Evolutionary conservation across 1,284 basidiomycete species (phyloP).

Genomic region (Ustilago shanxiensis): DNA sequence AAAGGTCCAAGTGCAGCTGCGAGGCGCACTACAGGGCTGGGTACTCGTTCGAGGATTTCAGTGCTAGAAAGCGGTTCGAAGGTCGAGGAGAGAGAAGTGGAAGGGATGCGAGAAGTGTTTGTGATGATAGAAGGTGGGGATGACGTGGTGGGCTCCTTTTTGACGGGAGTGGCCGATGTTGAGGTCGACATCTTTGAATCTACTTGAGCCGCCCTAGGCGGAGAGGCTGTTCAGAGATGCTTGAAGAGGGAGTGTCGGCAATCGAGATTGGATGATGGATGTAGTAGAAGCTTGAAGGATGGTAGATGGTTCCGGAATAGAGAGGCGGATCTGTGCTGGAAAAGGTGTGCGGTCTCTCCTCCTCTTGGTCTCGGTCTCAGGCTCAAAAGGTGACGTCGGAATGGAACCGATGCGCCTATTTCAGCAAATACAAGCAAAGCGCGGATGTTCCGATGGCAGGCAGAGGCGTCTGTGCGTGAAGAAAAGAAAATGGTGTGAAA

Average conservation of each 20-base stretch:
- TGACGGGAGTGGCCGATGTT: constrained; percentile 27
- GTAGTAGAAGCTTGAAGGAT: not conserved
- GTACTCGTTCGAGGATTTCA: constrained; percentile 59
- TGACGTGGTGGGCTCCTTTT: constrained; percentile 28
- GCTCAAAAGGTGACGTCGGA: constrained; percentile 15
- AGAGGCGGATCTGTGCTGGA: not conserved
- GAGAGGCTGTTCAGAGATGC: not conserved
- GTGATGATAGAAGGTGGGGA: constrained; percentile 39
- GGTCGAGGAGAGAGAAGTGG: constrained; percentile 39
- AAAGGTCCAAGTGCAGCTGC: constrained; percentile 50
- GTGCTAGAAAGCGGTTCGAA: constrained; percentile 46
- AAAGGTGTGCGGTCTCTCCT: no score
- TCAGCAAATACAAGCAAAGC: not conserved
- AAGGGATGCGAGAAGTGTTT: constrained; percentile 36
- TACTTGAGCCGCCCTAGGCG: not conserved
- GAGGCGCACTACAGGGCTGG: constrained; percentile 52
- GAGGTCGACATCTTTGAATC: constrained; percentile 31
- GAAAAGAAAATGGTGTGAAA: constrained; percentile 30
- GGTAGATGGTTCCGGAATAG: not conserved
- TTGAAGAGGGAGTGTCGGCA: not conserved
- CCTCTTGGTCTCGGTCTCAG: no score
- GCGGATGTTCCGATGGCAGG: constrained; percentile 8
- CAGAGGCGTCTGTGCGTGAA: constrained; percentile 30
- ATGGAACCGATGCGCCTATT: constrained; percentile 7
- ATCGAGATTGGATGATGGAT: not conserved